Conservation (phyloP, 2,329 filamentous ascomycete genomes). For the Sphaerostilbella broomeana region DNA sequence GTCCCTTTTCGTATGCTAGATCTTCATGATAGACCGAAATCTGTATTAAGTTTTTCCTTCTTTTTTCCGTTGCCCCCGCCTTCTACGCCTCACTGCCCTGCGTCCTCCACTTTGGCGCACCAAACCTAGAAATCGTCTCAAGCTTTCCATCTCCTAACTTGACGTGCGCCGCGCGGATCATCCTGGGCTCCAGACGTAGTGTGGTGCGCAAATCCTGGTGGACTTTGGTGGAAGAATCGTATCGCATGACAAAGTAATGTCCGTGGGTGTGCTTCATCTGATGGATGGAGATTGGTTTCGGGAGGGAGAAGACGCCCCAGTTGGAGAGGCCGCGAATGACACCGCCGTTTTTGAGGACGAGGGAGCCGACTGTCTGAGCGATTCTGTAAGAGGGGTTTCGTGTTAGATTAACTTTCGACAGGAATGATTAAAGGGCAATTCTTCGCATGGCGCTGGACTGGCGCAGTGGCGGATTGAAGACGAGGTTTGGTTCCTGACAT, state of each 20-base stretch:
- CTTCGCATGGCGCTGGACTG: slow-evolving; percentile 9
- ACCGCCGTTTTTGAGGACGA: slow-evolving; percentile 76
- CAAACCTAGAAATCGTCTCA: slow-evolving; percentile 43
- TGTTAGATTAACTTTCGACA: slow-evolving; percentile 9
- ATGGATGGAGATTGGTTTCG: slow-evolving; percentile 69
- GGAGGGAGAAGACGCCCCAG: slow-evolving; percentile 89
- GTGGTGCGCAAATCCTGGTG: slow-evolving; percentile 71
- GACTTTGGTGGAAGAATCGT: slow-evolving; percentile 68
- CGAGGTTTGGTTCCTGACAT: slow-evolving; percentile 33
- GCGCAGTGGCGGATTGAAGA: no score
- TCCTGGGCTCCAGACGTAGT: slow-evolving; percentile 77
- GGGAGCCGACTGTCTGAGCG: slow-evolving; percentile 73
- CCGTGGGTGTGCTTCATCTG: slow-evolving; percentile 78
- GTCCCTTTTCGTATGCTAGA: background rate
- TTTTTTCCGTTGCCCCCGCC: background rate
- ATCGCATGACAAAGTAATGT: slow-evolving; percentile 98
- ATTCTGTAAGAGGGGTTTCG: slow-evolving; percentile 51
- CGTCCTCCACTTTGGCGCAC: slow-evolving; percentile 43
- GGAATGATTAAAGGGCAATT: background rate
- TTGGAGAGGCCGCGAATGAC: slow-evolving; percentile 90
- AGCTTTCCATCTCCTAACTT: slow-evolving; percentile 67
- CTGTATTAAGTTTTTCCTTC: no score
- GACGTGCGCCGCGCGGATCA: slow-evolving; percentile 81
- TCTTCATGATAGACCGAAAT: no score
- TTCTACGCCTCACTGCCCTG: slow-evolving; percentile 26